Conservation (phyloP, 768 basidiomycete genomes). For the Leucosporidium scottii region DNA sequence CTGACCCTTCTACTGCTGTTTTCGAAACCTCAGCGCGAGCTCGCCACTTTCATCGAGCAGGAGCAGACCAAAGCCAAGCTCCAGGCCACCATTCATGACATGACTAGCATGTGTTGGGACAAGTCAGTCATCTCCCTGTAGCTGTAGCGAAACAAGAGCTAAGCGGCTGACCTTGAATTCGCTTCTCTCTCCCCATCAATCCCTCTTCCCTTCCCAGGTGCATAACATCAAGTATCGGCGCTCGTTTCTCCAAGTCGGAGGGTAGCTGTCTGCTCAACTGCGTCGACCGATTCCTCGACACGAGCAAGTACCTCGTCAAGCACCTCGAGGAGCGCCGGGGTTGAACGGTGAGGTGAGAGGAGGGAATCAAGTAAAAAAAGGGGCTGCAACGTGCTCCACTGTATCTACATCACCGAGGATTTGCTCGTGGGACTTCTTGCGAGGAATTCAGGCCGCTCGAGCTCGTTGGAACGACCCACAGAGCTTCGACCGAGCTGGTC, state of each 20-base stretch:
- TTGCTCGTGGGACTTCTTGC: too few species aligned
- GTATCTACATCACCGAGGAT: too few species aligned
- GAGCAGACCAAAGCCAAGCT: conserved; percentile 72
- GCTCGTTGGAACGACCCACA: too few species aligned
- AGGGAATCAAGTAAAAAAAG: too few species aligned
- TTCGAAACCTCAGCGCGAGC: conserved; percentile 46
- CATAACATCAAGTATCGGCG: conserved; percentile 68
- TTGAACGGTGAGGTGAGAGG: too few species aligned
- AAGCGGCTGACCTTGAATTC: neutral
- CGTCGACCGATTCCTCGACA: conserved; percentile 85
- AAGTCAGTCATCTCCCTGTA: conserved; percentile 62
- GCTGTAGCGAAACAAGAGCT: conserved; percentile 5
- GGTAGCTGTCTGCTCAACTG: conserved; percentile 78
- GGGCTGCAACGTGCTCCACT: too few species aligned
- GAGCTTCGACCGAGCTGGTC: too few species aligned
- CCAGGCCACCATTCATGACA: conserved; percentile 60
- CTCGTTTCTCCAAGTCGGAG: conserved; percentile 69
- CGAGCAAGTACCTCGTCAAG: conserved; percentile 71
- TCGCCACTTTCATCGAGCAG: conserved; percentile 66
- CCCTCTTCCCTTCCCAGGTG: too few species aligned
- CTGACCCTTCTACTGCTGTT: too few species aligned
- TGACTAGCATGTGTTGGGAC: conserved; percentile 85
- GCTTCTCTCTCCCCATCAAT: too few species aligned
- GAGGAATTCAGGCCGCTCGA: too few species aligned
- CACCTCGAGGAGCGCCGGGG: too few species aligned